Conservation (phyloP, 2,329 filamentous ascomycete species). For the Ascochyta koolunga region DNA sequence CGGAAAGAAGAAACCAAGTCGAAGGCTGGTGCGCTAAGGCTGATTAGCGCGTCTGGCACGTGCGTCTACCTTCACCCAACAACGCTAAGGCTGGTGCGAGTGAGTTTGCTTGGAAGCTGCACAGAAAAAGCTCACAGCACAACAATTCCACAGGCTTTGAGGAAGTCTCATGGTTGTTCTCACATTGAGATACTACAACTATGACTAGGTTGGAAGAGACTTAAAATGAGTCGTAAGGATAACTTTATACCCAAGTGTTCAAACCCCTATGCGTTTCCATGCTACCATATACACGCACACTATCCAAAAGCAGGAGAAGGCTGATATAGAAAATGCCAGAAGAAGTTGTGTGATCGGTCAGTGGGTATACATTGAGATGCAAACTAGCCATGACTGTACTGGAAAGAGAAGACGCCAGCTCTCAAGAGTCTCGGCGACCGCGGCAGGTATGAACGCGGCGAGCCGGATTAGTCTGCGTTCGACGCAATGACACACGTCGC, state of each 20-base stretch:
- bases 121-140: too few species aligned
- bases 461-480: conserved; percentile 35
- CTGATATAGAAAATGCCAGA: conserved; percentile 12
- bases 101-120: too few species aligned
- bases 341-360: conserved; percentile 19
- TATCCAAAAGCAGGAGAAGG: conserved; percentile 24
- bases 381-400: conserved; percentile 15
- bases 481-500: conserved; percentile 29
- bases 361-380: conserved; percentile 36
- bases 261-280: neutral
- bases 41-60: conserved; percentile 7
- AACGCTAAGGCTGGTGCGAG: neutral
- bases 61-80: conserved; percentile 10
- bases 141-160: neutral
- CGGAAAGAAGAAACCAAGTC: conserved; percentile 21
- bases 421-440: conserved; percentile 2
- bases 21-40: conserved; percentile 5
- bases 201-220: neutral
- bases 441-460: conserved; percentile 40
- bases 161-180: neutral
- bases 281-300: conserved; percentile 14
- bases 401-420: conserved; percentile 9
- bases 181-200: conserved; percentile 4
- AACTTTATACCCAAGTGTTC: neutral
- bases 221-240: neutral